Conservation (phyloP, 2,329 filamentous ascomycete species). For the Fusarium sp. region DNA sequence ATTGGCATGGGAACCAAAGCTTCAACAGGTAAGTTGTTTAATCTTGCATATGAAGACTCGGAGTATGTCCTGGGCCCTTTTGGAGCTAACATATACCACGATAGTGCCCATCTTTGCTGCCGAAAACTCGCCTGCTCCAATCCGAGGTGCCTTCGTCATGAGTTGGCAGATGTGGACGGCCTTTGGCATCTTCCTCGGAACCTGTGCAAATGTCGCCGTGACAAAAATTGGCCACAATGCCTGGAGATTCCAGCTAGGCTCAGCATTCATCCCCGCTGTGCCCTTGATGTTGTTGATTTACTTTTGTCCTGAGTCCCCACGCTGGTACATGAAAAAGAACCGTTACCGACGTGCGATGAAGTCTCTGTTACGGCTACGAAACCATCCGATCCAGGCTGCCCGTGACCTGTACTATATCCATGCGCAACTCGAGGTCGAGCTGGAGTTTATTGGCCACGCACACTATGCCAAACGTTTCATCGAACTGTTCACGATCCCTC, state of each 20-base stretch:
- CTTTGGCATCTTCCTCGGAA: conserved; percentile 74
- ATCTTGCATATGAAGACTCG: background rate
- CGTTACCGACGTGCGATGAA: conserved; percentile 72
- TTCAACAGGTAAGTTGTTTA: conserved; percentile 62
- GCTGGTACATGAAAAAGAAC: conserved; percentile 78
- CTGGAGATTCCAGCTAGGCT: conserved; percentile 76
- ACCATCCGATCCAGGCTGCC: conserved; percentile 69
- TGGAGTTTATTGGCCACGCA: conserved; percentile 62
- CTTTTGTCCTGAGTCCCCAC: conserved; percentile 76
- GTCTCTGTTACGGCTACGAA: conserved; percentile 67
- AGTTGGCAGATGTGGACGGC: conserved; percentile 81
- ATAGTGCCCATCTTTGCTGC: conserved; percentile 83
- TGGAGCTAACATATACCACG: conserved; percentile 48
- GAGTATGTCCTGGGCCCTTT: background rate
- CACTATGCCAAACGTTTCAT: conserved; percentile 74
- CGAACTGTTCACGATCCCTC: conserved; percentile 78
- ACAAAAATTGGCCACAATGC: conserved; percentile 55
- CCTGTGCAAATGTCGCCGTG: conserved; percentile 70
- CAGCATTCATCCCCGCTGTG: conserved; percentile 73
- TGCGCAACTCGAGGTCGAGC: conserved; percentile 74
- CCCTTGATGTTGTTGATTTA: conserved; percentile 72
- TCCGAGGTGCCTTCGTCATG: conserved; percentile 85
- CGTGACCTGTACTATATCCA: conserved; percentile 76
- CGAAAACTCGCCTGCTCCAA: conserved; percentile 77
- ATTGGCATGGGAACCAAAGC: conserved; percentile 84